Evolutionary conservation across 345 rosid genomes (phyloP), one percentile per base, ranked within the genome.

Genomic region (Salix exigua): DNA sequence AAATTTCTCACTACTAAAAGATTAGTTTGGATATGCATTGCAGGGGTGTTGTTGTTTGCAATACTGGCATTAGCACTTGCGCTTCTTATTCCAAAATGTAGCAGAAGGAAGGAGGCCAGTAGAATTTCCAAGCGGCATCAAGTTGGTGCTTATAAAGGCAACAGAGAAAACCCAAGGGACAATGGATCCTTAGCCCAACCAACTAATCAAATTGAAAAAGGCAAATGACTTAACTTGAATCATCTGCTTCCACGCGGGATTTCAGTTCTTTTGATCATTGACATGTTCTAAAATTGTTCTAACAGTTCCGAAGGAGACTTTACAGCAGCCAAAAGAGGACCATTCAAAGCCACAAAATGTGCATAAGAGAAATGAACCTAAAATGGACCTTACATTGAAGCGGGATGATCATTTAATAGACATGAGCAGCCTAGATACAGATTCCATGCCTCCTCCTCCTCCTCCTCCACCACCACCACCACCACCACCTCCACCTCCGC

Each of bases 1-100:
- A 88, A 80, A 60, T 83, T 74, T 78, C 84, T 82, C 2, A 76
- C 88, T 38, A 81, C 86, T 73, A 96, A 88, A 79, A 88, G 73
- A 81, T 80, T 88, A 55, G 89, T 92, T 74, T 88, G 92, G 91
- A 88, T 96, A 87, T 83, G 90, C 77, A 89, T 96, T 76, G 98
- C 91, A 26, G 88, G 84, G 6, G 88, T 87, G 35, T 61, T 96
- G 66, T 72, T 83, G 68, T 85, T 88, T 80, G 73, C 91, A 75
- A 83, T 92, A 73, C 68, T 92, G 70, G 91, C 79, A 74, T 71
- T 93, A 69, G 96, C 71, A 44, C 48, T 88, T 38, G 72, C 83
- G 80, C 83, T 92, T 80, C 84, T 87, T 25, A 75, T 93, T 76
- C 94, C 98, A 40, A 87, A 74, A 66, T 82, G 88, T 66, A 48